Base-by-base conservation (phyloP, 495 filamentous ascomycete species). In the Aspergillus leporis region DNA sequence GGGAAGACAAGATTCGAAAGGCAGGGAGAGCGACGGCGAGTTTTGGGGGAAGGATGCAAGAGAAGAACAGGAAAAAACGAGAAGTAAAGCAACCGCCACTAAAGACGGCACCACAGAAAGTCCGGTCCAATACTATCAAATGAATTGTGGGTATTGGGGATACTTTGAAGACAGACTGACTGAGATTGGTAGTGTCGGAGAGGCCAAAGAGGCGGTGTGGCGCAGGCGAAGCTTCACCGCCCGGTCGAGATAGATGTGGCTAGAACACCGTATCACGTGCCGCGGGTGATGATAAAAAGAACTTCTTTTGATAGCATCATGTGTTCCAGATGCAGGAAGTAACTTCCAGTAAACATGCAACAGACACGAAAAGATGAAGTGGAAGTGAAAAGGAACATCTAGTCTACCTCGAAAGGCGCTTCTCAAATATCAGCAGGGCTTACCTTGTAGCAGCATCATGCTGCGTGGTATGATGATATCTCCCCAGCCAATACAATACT, bases 1-100 rank as follows among this genome's bases (percentile, higher is more conserved):
- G 56, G 57, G 55, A 53, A 70, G 70, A 61, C 51, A 60, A 47
- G 51, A 19, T 34, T 51, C 36, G 48, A 36, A 30, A 43, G 21
- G 18, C 23, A 38, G 22, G 19, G 58, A 45, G 45, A 25, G 48
- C 52, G 43, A 38, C 55, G 31, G 32, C 51, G 47, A n/a, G 31
- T 47, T 48, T 47, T 38, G 19, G 18, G 50, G 50, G 16, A 58
- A 4, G 40, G 49, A 36, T n/a, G 32, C 36, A 41, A 54, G 30
- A 58, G 21, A 41, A 22, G 30, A 38, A 19, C 34, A 6, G 32
- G 0, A 45, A 22, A 12, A 8, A 40, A 13, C 25, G 21, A 13
- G 8, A 31, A 47, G 40, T 23, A 47, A 16, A 14, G 23, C 6
- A 34, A 19, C 45, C 51, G 43, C 45, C 51, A 28, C 51, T 13